Base-by-base conservation (phyloP, 2,329 filamentous ascomycete genomes). In the Arthroderma sp. region DNA sequence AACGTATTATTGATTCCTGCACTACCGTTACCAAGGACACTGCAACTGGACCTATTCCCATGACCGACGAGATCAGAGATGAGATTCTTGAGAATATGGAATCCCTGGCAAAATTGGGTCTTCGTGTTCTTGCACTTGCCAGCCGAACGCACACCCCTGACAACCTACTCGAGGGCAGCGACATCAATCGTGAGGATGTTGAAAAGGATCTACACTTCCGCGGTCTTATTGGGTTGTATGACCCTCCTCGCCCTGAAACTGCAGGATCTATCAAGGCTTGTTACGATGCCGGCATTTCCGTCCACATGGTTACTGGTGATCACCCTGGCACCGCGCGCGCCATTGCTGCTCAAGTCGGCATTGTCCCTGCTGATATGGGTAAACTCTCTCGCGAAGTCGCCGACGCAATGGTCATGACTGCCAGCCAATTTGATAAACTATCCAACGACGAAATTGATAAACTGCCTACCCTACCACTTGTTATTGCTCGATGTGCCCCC, bases 281-380 rank as follows among this genome's bases (percentile, higher is more conserved):
- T 55, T 76, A 81, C 44, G 72, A 72, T 38, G 84, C 84, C 28
- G 83, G 84, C 41, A 86, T 88, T 59, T 75, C 74, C 50, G 83
- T 88, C 5, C 83, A 87, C 64, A 88, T 89, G 84, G 72, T 89
- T 30, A 91, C 85, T 22, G 85, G 85, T 47, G 85, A 91, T 55
- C 83, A 89, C 57, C 80, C 80, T 1, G 78, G 81, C 45, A 91
- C 84, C 1, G 85, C 84, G 29, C 76, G 76, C 53, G 83, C 84
- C 11, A 88, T 91, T 53, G 84, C 85, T 6, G 73, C 74, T 48
- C 80, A 91, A 61, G 81, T 89, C 15, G 82, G 83, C 41, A 88
- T 91, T 52, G 75, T 89, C 46, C 80, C 79, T 1, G 65, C 69
- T 44, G 77, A 83, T 53, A 69, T 79, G 49, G 66, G 74, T 42